phyloP scores from a whole-genome alignment of 768 basidiomycete genomes.

The Phlegmacium glaucopus region DNA sequence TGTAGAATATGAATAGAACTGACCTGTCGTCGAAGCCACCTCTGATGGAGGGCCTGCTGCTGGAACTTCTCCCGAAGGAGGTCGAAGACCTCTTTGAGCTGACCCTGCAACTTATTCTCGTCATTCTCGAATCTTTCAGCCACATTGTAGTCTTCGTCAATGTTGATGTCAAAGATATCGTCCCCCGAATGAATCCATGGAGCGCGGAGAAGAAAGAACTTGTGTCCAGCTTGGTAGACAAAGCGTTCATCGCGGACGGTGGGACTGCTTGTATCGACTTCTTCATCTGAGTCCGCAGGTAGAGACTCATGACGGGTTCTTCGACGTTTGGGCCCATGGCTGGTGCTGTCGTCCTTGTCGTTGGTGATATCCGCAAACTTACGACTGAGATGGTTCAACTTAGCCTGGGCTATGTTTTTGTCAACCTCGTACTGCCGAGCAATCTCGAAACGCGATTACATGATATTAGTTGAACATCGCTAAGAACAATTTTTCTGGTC shows the following conservation, averaged over 20 bases:
- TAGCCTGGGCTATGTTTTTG: conserved; percentile 8
- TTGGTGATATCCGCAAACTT: conserved; percentile 12
- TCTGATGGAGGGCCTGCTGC: background rate
- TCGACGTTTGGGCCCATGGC: conserved; percentile 1
- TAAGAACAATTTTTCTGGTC: background rate
- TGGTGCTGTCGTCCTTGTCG: conserved; percentile 1
- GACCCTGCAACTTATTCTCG: conserved; percentile 11
- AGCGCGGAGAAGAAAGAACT: conserved; percentile 8
- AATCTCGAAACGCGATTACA: conserved; percentile 7
- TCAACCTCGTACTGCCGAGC: conserved; percentile 12
- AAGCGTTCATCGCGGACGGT: conserved; percentile 2
- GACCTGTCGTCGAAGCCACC: conserved; percentile 3
- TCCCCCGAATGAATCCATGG: conserved; percentile 11
- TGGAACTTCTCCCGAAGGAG: background rate
- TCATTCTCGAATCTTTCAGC: conserved; percentile 8
- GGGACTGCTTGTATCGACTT: background rate
- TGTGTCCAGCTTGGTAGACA: conserved; percentile 12
- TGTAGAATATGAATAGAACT: background rate
- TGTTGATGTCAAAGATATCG: conserved; percentile 1
- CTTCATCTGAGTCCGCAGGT: conserved; percentile 2
- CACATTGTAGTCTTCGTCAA: conserved; percentile 1
- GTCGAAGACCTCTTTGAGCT: conserved; percentile 6
- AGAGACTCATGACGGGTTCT: background rate
- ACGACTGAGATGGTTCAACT: conserved; percentile 8
- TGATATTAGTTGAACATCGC: background rate